Evolutionary conservation across 2,329 filamentous ascomycete genomes (phyloP), one percentile per base, ranked within the genome.

Genomic region (Drechslera avenae): DNA sequence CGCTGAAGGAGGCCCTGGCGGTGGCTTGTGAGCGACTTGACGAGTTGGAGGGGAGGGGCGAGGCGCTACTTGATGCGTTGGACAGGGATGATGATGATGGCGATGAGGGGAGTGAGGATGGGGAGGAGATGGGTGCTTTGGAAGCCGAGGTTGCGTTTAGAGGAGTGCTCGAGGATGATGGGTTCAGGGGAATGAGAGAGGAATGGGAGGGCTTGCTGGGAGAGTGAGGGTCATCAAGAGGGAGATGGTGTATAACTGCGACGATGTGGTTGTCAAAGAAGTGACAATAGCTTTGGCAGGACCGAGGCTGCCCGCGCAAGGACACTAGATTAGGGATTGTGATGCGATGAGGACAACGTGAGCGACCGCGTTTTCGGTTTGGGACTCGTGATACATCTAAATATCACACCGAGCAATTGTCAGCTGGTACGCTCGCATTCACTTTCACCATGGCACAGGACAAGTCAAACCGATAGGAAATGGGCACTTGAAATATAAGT

Each of bases 121-220:
- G 41, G 33, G 35, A 36, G 47, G 9, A 41, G 17, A 4, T 59
- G 26, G 26, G 26, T 28, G 9, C 4, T 12, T 1, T 55, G 5
- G 53, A 54, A 7, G 46, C 47, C 2, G 40, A 56, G 41, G 30
- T 52, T 4, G 35, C 32, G 36, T 55, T 62, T 42, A 39, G 56
- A 39, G 60, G 41, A 31, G 49, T 54, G 23, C 17, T 59, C 14
- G 56, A 59, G 23, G 56, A 56, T 47, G 58, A 56, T n/a, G 47
- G 35, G 3, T 56, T 47, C 37, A 45, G 40, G 14, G 57, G 59
- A 39, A 46, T 60, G 42, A 60, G 56, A 19, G 37, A 42, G 19
- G 30, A 46, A 3, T 55, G 56, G 59, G 35, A 9, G 10, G 35
- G 45, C 2, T n/a, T 62, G 16, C 9, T 62, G 35, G 36, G 46